Evolutionary conservation across 2,329 filamentous ascomycete genomes (phyloP), one percentile per base, ranked within the genome.

Genomic region (Paracorniculantispora psalliotae): DNA sequence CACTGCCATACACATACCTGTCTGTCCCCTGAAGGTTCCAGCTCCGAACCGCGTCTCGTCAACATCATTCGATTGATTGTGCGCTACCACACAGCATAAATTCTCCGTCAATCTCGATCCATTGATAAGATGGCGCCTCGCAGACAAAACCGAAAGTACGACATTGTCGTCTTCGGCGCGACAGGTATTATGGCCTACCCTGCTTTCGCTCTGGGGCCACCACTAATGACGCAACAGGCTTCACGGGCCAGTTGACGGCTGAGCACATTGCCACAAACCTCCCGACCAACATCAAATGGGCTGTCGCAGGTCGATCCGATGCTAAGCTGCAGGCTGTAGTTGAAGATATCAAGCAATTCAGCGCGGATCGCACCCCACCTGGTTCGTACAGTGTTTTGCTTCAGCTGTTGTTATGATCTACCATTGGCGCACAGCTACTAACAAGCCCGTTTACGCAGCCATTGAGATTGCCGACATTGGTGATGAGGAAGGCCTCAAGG

Each of bases 281-380:
- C 1, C 89, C 92, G 0, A 90, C 88, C 19, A 83, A 91, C 69
- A 72, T 96, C 62, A 91, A 85, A 77, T 97, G 92, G 92, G 92
- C 91, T 15, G 79, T 97, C 58, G 90, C 91, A 48, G 92, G 92
- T 30, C 88, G 92, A 26, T 92, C 90, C n/a, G 77, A 81, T 51
- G 76, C 79, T 51, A 96, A 96, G 72, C 81, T 97, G 4, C 81
- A 88, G 64, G 74, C 76, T 43, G 73, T 97, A 12, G 84, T 86
- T 8, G 77, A 85, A 55, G 84, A 90, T 57, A 81, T 92, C 69
- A 85, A 85, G 66, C 70, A 75, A 59, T 67, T 89, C 60, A 89
- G 89, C 69, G 78, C 86, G 2, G 86, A 96, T 71, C 86, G 92
- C 56, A 68, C 77, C 37, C 81, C 83, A 56, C 91, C 92, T 68